phyloP scores from a whole-genome alignment of 768 basidiomycete genomes.

The Boletellus ananiceps region DNA sequence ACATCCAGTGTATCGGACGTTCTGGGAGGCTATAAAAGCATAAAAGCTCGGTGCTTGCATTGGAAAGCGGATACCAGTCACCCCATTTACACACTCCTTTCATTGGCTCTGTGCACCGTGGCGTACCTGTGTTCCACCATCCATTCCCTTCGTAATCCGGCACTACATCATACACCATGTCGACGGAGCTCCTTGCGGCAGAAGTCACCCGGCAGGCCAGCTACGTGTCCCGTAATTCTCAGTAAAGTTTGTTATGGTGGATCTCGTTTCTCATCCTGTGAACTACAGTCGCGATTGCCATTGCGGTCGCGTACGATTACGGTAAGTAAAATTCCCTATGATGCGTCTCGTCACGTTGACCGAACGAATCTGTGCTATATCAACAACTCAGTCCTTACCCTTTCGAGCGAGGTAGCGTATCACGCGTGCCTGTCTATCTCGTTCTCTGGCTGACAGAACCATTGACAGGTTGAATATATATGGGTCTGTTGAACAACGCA shows the following conservation, averaged over 20 bases:
- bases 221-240: not conserved
- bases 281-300: conserved; percentile 2
- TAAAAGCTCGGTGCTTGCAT: no score
- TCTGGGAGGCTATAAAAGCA: no score
- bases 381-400: conserved; percentile 4
- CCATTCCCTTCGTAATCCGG: not conserved
- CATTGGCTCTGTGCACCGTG: no score
- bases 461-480: conserved; percentile 8
- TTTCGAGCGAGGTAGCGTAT: conserved; percentile 6
- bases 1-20: no score
- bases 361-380: not conserved
- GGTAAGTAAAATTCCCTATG: not conserved
- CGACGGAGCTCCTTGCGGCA: no score
- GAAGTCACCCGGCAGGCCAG: not conserved
- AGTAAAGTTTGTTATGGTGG: not conserved
- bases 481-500: conserved; percentile 5
- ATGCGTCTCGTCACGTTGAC: not conserved
- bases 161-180: not conserved
- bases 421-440: not conserved
- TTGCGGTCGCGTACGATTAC: conserved; percentile 7
- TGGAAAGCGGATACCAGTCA: no score
- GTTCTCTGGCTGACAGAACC: not conserved
- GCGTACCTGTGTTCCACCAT: no score
- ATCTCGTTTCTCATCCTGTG: not conserved
- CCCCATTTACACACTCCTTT: no score